Evolutionary conservation across 73 alveolate genomes (phyloP).

Genomic region (Strombidium stylifer): DNA sequence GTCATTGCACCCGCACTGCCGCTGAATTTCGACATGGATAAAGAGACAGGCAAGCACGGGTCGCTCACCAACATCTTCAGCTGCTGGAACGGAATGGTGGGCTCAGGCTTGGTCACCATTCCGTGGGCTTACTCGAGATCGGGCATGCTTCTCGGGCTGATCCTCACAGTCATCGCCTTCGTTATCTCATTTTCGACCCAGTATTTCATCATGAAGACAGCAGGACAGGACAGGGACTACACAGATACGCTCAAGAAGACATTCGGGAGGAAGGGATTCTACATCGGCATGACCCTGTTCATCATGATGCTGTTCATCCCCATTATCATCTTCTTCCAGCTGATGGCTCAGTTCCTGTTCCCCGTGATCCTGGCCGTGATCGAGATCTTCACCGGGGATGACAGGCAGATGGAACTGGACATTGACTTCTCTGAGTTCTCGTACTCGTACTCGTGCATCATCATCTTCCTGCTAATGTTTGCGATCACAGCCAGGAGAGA

Average conservation of each 20-base stretch:
- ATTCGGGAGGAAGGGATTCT: slow-evolving; percentile 55
- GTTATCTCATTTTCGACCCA: slow-evolving; percentile 47
- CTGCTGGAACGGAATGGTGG: slow-evolving; percentile 48
- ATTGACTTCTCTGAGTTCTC: slow-evolving; percentile 40
- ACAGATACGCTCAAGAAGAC: slow-evolving; percentile 53
- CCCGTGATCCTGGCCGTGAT: slow-evolving; percentile 43
- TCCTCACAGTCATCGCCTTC: slow-evolving; percentile 14
- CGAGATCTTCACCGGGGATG: slow-evolving; percentile 21
- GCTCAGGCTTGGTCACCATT: slow-evolving; percentile 23
- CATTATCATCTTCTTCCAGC: slow-evolving; percentile 47
- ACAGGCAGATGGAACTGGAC: not conserved
- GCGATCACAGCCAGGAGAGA: slow-evolving; percentile 14
- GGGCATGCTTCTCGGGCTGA: slow-evolving; percentile 27
- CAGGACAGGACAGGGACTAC: slow-evolving; percentile 51
- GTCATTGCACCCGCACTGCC: not conserved
- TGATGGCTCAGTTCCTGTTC: slow-evolving; percentile 41
- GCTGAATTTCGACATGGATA: not conserved
- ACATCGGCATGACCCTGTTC: slow-evolving; percentile 23
- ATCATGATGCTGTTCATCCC: slow-evolving; percentile 36
- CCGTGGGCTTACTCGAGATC: slow-evolving; percentile 44
- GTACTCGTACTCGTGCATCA: slow-evolving; percentile 34
- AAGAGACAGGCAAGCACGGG: slow-evolving; percentile 6
- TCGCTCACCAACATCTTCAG: slow-evolving; percentile 21
- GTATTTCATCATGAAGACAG: slow-evolving; percentile 34
- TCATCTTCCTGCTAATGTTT: not conserved